Conservation (phyloP, 805 yeast species). For the Hanseniaspora guilliermondii region DNA sequence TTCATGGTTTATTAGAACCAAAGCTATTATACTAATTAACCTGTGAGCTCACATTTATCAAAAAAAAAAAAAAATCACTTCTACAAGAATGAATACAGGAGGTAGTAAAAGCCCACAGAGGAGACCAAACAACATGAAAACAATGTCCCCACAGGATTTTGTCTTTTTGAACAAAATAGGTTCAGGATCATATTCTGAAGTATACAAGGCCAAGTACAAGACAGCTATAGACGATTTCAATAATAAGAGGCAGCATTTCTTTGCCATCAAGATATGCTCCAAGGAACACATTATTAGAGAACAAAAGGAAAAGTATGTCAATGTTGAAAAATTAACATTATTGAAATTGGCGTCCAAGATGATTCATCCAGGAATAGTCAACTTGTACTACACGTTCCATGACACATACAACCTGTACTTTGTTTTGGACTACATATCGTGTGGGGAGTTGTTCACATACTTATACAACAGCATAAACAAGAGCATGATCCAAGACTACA, state of each 20-base stretch:
- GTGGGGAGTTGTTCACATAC: constrained; percentile 80
- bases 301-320: constrained; percentile 87
- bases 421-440: constrained; percentile 86
- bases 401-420: constrained; percentile 79
- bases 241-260: constrained; percentile 22
- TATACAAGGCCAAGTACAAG: constrained; percentile 68
- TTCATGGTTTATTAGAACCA: too few species aligned
- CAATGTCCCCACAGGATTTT: constrained; percentile 28
- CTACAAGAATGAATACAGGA: neutral
- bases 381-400: constrained; percentile 86
- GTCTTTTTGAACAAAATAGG: constrained; percentile 41
- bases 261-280: constrained; percentile 82
- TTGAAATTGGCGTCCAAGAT: constrained; percentile 53
- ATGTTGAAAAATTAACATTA: constrained; percentile 82
- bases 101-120: neutral
- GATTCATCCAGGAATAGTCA: constrained; percentile 88
- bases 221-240: constrained; percentile 23
- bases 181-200: constrained; percentile 93
- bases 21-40: too few species aligned
- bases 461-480: constrained; percentile 38
- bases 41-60: too few species aligned
- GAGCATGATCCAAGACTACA: constrained; percentile 64
- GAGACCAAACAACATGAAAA: constrained; percentile 11
- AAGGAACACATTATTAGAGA: constrained; percentile 90
- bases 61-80: neutral